Percentiles rank a stretch among this genome's conserved stretches.
Evolutionary conservation across 176 grass and related monocot species (phyloP).

Genomic region (Leersia perrieri): DNA sequence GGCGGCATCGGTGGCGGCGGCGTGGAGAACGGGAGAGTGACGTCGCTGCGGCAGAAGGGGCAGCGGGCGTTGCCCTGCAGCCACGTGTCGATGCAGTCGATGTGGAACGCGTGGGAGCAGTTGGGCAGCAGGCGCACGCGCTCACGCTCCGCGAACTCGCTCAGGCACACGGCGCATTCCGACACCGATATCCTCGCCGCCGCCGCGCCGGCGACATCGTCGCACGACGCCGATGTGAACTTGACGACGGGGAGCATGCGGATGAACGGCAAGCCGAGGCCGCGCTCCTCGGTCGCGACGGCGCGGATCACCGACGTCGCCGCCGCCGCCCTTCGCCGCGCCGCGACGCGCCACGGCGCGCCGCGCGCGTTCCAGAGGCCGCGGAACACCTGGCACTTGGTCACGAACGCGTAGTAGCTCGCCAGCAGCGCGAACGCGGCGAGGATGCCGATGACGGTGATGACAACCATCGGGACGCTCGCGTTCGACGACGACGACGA

Average conservation of each 20-base stretch:
- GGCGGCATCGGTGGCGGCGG: neutral
- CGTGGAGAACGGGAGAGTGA: conserved; percentile 25
- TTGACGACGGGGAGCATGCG: conserved; percentile 65
- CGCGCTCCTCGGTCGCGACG: neutral
- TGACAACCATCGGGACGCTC: conserved; percentile 64
- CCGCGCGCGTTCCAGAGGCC: conserved; percentile 7
- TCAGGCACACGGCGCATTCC: conserved; percentile 85
- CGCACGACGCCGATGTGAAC: conserved; percentile 37
- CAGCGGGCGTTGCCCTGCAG: conserved; percentile 79
- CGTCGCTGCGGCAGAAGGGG: conserved; percentile 72
- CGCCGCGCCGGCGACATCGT: neutral
- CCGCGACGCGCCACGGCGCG: conserved; percentile 8
- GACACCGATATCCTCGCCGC: conserved; percentile 39
- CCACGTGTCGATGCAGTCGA: conserved; percentile 96
- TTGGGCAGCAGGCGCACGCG: conserved; percentile 68
- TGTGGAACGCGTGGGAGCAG: conserved; percentile 91
- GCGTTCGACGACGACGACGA: conserved; percentile 34
- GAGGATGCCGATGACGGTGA: conserved; percentile 76
- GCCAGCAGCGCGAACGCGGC: conserved; percentile 72
- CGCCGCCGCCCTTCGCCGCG: neutral
- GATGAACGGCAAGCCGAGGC: conserved; percentile 59
- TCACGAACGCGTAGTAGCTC: conserved; percentile 87
- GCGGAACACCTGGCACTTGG: conserved; percentile 58
- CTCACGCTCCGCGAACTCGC: conserved; percentile 77
- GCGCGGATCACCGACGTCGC: neutral